Percentiles rank a stretch among this genome's conserved stretches.
phyloP scores from a whole-genome alignment of 257 asterid genomes.

The Haberlea rhodopensis region DNA sequence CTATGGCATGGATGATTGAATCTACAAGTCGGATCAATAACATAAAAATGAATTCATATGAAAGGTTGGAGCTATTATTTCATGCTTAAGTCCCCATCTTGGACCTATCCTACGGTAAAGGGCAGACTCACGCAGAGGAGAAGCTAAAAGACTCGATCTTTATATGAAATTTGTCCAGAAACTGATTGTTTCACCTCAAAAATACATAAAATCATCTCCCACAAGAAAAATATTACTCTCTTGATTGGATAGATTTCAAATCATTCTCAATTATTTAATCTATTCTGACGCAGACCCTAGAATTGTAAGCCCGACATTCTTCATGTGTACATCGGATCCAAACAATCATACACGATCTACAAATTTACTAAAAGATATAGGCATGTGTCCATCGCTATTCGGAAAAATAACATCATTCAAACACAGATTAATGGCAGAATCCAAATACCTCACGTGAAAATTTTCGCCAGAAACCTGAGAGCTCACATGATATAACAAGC shows the following conservation, averaged over 20 bases:
- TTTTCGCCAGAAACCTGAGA: too few species aligned
- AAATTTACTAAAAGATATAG: not conserved
- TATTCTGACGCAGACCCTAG: conserved; percentile 1
- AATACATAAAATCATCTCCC: not conserved
- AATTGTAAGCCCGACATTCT: not conserved
- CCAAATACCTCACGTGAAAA: too few species aligned
- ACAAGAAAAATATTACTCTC: not conserved
- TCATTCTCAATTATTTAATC: not conserved
- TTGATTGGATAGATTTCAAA: conserved; percentile 12
- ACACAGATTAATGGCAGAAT: too few species aligned
- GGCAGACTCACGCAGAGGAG: not conserved
- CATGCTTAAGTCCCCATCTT: not conserved
- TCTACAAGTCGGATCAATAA: conserved; percentile 11
- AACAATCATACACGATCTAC: not conserved
- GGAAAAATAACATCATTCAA: not conserved
- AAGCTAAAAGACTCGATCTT: not conserved
- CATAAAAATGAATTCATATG: not conserved
- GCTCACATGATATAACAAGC: too few species aligned
- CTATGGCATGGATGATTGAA: not conserved
- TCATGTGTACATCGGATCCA: conserved; percentile 3
- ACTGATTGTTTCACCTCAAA: not conserved
- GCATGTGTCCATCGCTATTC: not conserved
- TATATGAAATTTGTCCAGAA: too few species aligned
- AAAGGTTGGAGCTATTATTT: not conserved
- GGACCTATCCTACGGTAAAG: not conserved